Conservation (phyloP, 768 basidiomycete species). For the Suillus lakei region DNA sequence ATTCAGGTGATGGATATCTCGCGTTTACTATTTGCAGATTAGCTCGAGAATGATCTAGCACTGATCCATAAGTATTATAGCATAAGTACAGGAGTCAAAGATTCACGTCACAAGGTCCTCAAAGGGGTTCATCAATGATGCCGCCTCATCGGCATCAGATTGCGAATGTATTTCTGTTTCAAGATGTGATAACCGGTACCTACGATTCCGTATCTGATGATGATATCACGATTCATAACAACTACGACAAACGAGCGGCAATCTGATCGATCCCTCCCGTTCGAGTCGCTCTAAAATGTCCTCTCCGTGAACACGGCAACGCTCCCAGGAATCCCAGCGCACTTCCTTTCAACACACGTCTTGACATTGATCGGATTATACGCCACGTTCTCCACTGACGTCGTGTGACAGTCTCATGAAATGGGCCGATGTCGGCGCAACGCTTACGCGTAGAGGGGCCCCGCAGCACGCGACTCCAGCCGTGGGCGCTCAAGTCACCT, state of each 20-base stretch:
- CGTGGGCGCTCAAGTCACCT: background rate
- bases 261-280: background rate
- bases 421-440: background rate
- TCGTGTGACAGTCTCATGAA: slow-evolving; percentile 6
- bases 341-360: slow-evolving; percentile 2
- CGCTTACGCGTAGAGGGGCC: too few species aligned
- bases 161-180: background rate
- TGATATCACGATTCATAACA: slow-evolving; percentile 3
- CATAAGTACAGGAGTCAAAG: too few species aligned
- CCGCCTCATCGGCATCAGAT: slow-evolving; percentile 7
- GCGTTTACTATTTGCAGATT: background rate
- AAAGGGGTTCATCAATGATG: background rate
- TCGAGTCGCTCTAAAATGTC: background rate
- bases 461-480: background rate
- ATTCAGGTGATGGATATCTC: background rate
- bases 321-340: background rate
- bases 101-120: background rate
- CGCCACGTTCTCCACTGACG: slow-evolving; percentile 6
- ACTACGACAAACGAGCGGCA: background rate
- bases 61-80: background rate
- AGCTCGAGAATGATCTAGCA: background rate
- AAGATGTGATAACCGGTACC: slow-evolving; percentile 1
- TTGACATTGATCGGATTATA: slow-evolving; percentile 3
- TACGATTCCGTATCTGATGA: background rate
- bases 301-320: background rate